These are phyloP conservation scores for Hypoxylon sp. DNA, from an alignment of 2,329 filamentous ascomycete genomes.

Conservation along the genomic window DNA sequence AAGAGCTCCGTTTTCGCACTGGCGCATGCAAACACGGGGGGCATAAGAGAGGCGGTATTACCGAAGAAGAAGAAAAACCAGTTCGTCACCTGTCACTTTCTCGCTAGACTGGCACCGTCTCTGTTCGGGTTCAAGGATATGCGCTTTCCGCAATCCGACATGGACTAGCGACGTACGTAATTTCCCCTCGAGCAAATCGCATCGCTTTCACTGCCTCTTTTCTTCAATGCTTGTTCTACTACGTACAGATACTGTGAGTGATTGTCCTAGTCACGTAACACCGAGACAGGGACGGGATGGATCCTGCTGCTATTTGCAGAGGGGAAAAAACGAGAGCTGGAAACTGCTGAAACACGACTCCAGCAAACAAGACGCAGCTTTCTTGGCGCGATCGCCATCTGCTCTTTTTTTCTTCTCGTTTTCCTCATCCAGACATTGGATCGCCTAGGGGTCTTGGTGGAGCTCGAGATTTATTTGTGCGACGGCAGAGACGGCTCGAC, in stretches of 20 bases:
- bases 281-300: conserved; percentile 25
- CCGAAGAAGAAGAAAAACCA: conserved; percentile 8
- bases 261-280: conserved; percentile 23
- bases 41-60: conserved; percentile 9
- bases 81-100: conserved; percentile 34
- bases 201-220: conserved; percentile 11
- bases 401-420: too few relatives aligned
- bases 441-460: conserved; percentile 13
- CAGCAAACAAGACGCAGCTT: conserved; percentile 26
- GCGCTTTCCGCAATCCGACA: not conserved
- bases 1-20: not conserved
- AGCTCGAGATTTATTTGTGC: conserved; percentile 32
- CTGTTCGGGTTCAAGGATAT: conserved; percentile 16
- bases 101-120: conserved; percentile 35
- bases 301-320: conserved; percentile 25
- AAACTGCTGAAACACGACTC: conserved; percentile 27
- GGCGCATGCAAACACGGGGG: conserved; percentile 17
- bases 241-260: not conserved
- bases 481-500: too few relatives aligned
- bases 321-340: too few relatives aligned
- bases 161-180: conserved; percentile 10
- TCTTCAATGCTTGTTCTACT: conserved; percentile 2
- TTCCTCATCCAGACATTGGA: conserved; percentile 34
- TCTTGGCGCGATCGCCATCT: conserved; percentile 6
- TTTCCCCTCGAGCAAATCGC: not conserved